These are phyloP conservation scores for Apostasia ramifera DNA, from an alignment of 106 monocot genomes.

Conservation along the genomic window DNA sequence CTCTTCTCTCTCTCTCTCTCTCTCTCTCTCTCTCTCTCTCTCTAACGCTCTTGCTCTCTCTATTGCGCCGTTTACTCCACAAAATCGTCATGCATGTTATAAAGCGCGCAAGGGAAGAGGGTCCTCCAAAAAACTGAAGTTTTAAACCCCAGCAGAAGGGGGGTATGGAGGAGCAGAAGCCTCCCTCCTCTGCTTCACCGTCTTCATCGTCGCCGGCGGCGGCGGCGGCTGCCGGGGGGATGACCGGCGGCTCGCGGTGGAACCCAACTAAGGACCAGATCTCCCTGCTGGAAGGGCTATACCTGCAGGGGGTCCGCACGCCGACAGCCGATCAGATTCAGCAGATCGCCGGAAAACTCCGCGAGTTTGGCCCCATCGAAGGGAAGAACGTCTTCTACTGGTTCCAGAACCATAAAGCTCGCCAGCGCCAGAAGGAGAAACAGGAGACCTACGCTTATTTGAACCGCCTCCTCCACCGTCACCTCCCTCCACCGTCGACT, in stretches of 20 bases:
- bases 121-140: background rate
- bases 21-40: background rate
- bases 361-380: slow-evolving; percentile 67
- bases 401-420: slow-evolving; percentile 97
- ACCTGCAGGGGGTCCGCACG: slow-evolving; percentile 68
- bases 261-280: slow-evolving; percentile 92
- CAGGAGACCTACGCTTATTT: slow-evolving; percentile 69
- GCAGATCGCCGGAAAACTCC: slow-evolving; percentile 56
- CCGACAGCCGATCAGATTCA: slow-evolving; percentile 90
- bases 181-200: background rate
- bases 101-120: too few relatives aligned
- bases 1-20: background rate
- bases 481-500: background rate
- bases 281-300: slow-evolving; percentile 53
- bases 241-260: slow-evolving; percentile 35
- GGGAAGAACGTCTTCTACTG: slow-evolving; percentile 99
- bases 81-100: too few relatives aligned
- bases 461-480: slow-evolving; percentile 29
- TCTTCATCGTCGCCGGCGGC: slow-evolving; percentile 6
- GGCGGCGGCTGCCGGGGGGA: background rate
- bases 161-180: slow-evolving; percentile 9
- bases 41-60: too few relatives aligned
- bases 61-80: too few relatives aligned
- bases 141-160: too few relatives aligned
- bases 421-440: slow-evolving; percentile 78